A percentile compares a stretch with the other conserved stretches of the same genome.
phyloP scores from a whole-genome alignment of 495 filamentous ascomycete genomes.

The Penicillium chermesinum region DNA sequence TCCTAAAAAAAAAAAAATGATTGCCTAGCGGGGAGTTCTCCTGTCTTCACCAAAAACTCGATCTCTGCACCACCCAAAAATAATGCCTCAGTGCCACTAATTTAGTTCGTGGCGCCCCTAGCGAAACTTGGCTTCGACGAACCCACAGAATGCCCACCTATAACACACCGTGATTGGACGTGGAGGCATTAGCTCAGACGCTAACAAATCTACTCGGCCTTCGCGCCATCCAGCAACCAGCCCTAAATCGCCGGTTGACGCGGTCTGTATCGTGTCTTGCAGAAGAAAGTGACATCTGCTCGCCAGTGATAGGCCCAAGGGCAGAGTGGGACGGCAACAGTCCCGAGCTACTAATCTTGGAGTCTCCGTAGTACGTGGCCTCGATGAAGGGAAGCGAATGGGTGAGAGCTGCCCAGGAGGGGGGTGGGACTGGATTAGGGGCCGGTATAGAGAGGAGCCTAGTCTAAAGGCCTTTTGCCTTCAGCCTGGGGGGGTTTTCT shows the following conservation, averaged over 20 bases:
- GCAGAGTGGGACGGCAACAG: background rate
- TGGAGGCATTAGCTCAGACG: background rate
- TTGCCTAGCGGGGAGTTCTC: too few relatives aligned
- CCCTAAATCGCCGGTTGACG: constrained; percentile 18
- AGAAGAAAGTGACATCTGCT: constrained; percentile 17
- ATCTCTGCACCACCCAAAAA: background rate
- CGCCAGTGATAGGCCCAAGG: background rate
- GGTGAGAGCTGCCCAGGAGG: background rate
- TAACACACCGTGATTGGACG: background rate
- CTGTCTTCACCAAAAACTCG: constrained; percentile 3
- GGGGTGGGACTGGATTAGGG: background rate
- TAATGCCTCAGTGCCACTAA: constrained; percentile 1
- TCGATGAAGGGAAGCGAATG: background rate
- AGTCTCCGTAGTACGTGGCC: background rate
- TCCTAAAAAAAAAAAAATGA: too few relatives aligned
- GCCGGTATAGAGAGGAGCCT: background rate
- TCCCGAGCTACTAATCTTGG: background rate
- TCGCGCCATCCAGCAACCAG: constrained; percentile 1
- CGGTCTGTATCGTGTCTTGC: constrained; percentile 10
- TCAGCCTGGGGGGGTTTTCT: too few relatives aligned
- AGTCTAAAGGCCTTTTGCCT: background rate
- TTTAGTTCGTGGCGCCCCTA: background rate
- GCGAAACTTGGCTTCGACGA: background rate
- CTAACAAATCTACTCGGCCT: background rate
- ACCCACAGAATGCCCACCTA: background rate